A percentile compares a stretch with the other conserved stretches of the same genome.
phyloP scores from a whole-genome alignment of 2,329 filamentous ascomycete genomes.

The Microsporum audouinii region DNA sequence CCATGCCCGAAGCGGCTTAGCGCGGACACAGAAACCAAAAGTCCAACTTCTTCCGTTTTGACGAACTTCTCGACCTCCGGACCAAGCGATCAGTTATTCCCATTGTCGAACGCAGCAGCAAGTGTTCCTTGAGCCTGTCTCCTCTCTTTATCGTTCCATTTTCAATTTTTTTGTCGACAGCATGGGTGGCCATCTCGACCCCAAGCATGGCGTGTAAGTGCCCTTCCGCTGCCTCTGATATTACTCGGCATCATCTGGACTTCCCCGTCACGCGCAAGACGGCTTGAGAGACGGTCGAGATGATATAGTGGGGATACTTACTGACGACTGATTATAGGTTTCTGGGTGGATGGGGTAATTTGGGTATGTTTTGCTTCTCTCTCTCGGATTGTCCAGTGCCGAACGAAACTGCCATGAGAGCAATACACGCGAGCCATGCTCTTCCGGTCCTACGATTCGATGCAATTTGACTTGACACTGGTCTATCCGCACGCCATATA shows the following conservation, averaged over 20 bases:
- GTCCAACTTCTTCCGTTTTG: not conserved
- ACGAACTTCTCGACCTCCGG: not conserved
- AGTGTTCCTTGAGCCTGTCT: not conserved
- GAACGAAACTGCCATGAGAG: not conserved
- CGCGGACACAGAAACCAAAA: not conserved
- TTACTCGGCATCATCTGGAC: not conserved
- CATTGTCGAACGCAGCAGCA: not conserved
- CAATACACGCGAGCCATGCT: not conserved
- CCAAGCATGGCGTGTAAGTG: constrained; percentile 37
- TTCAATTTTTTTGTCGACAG: constrained; percentile 6
- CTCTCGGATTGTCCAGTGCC: not conserved
- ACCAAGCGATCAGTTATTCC: not conserved
- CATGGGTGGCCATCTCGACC: constrained; percentile 30
- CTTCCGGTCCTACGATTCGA: not conserved
- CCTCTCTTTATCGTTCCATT: not conserved
- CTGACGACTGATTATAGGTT: constrained; percentile 41
- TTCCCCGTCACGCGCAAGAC: not conserved
- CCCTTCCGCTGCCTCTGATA: not conserved
- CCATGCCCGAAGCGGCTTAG: not conserved
- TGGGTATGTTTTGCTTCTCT: constrained; percentile 49
- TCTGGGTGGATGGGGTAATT: constrained; percentile 61
- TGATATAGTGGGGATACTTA: not conserved
- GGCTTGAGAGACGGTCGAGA: not conserved
- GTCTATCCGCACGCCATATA: not conserved
- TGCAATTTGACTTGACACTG: not conserved